Evolutionary conservation across 2,329 filamentous ascomycete species (phyloP), one percentile per base, ranked within the genome.

Genomic region (Magnaporthiopsis rhizophila): DNA sequence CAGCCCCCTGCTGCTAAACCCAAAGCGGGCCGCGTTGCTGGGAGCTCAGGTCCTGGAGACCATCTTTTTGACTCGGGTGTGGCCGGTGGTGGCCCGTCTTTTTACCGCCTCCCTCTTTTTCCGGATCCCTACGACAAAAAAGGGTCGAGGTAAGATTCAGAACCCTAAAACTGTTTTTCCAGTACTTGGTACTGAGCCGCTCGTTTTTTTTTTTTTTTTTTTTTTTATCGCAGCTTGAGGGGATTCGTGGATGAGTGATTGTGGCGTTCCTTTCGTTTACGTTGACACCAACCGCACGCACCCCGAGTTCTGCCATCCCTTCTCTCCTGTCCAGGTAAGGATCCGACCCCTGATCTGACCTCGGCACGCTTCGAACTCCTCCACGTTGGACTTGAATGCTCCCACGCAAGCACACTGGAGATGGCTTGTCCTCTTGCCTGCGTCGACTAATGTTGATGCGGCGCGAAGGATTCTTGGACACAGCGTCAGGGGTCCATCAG

Each of bases 301-400:
- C 18, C 13, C 34, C 36, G 21, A 58, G 32, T 60, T 60, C 26
- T 58, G 28, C 36, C 56, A 66, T 67, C 69, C 64, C 65, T 67
- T 69, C 32, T 64, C 67, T 63, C 68, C 66, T 30, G 30, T 4
- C 30, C 59, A 36, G 57, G 68, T 67, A 68, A 66, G 68, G 65
- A 64, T 68, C 65, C 64, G 61, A 61, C 70, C 69, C 71, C 71
- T 72, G 71, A 72, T 72, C 69, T 65, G 66, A 65, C 64, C 62
- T 62, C 38, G n/a, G 34, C 34, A 58, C 34, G 59, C 61, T 58
- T 53, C 45, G 45, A 50, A 30, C 30, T 30, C 13, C 45, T 21
- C 21, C 45, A 12, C 45, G 45, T n/a, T 50, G 13, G 45, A 3
- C 3, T 21, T 21, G 18, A 24, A 53, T 53, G 21, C 45, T 53